Base-by-base conservation (phyloP, 345 rosid species). In the Iberis pinnata region DNA sequence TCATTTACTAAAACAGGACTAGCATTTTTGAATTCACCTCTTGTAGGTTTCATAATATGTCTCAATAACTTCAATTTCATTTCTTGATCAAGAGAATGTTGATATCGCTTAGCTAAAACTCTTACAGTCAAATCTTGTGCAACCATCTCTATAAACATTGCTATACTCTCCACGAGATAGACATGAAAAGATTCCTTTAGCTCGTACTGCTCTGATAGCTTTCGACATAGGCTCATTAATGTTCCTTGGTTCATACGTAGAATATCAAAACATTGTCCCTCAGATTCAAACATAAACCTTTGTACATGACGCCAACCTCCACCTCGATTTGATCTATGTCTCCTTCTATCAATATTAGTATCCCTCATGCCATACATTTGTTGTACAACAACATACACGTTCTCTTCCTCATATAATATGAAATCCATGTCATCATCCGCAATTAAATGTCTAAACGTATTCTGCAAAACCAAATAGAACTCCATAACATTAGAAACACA, bases 351-450 rank as follows among this genome's bases (percentile, higher is more conserved):
- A 0, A 18, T 1, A 9, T 7, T 5, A 6, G 27, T 9, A 12
- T 54, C 15, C 22, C 1, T 10, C 9, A 15, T 27, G 18, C 40
- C 49, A 55, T 12, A 27, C 1, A 18, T 0, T 16, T 55, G 6
- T 18, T 18, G 8, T 2, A 42, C 0, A 8, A 3, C 0, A 17
- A 1, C 3, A 27, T 55, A n/a, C 25, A 22, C 6, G 25, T 6
- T 22, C 6, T 22, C 25, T 6, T 22, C 25, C 25, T 22, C 25
- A 2, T 55, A 18, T 5, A 55, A 1, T 8, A 55, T 1, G 3
- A 54, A 16, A 18, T 54, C 3, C 7, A 5, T 9, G 18, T 56
- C 50, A 56, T 56, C 61, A 56, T 29, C 49, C 11, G 26, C 59
- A 24, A 15, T 2, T 12, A 40, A 7, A 17, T 16, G 3, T 38